Evolutionary conservation across 2,329 filamentous ascomycete genomes (phyloP), one percentile per base, ranked within the genome.

Genomic region (Sporothrix pallida): DNA sequence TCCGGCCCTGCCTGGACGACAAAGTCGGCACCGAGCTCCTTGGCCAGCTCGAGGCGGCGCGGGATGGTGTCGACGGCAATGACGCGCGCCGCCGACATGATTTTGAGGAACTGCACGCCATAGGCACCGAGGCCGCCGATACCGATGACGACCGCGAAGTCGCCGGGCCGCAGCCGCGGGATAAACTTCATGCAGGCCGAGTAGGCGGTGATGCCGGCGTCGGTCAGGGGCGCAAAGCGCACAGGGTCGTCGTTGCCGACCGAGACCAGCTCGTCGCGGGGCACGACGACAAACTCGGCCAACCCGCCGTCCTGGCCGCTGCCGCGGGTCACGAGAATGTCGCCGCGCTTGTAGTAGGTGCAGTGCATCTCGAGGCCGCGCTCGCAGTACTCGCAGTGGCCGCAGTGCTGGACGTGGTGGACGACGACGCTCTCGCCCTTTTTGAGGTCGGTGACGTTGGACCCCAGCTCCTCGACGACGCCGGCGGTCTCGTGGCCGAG

Each of bases 191-290:
- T 71, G 56, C 70, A 71, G 42, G 70, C 54, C 42, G 70, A 46
- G 70, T 71, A 71, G 15, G 70, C 70, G n/a, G 70, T 71, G 54
- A 71, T 46, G 56, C 70, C 70, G n/a, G 70, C 70, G 56, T 71
- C 70, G n/a, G 56, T 71, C 56, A 71, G 56, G 20, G 70, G 70
- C 10, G 70, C 70, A 15, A 62, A 71, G 20, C 13, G 56, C 12
- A 63, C 70, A 7, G 70, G 70, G 56, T 71, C 70, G 15, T 50
- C 68, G 42, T 50, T n/a, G 42, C 70, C 70, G n/a, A 71, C 70
- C 0, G 13, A n/a, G 9, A 71, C 50, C 12, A 71, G 37, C 70
- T 71, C 70, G 13, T 31, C 13, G 70, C 70, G 70, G n/a, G 70
- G 56, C 42, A 71, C 70, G 42, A 63, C 70, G 5, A 71, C 56